phyloP scores from a whole-genome alignment of 169 alveolate species.

The Amoebophrya sp. region DNA sequence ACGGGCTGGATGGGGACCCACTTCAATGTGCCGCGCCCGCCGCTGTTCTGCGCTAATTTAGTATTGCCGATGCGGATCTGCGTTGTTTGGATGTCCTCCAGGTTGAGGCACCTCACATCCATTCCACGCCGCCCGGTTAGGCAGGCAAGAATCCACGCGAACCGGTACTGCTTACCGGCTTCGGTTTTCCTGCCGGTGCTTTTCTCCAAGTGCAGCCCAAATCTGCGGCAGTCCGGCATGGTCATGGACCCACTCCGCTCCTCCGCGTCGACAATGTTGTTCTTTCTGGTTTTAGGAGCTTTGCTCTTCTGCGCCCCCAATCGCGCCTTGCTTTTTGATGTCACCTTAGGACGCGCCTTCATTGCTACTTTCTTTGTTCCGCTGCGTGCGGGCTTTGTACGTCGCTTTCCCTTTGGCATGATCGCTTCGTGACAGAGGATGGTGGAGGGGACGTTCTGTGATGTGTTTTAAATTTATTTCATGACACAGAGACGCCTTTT shows the following conservation, averaged over 20 bases:
- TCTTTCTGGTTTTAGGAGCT: too few species aligned
- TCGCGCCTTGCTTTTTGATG: too few species aligned
- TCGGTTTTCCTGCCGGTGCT: neutral
- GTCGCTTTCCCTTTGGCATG: neutral
- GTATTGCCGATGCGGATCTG: neutral
- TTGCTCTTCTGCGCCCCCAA: too few species aligned
- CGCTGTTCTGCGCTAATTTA: neutral
- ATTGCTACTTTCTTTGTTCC: neutral
- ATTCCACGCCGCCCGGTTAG: constrained; percentile 1
- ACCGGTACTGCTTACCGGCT: neutral
- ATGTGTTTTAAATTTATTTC: too few species aligned
- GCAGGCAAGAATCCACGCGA: neutral
- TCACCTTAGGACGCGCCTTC: too few species aligned
- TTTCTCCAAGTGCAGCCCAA: neutral
- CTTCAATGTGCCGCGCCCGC: neutral
- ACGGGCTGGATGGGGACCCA: neutral
- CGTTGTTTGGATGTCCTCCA: neutral
- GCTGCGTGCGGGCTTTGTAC: neutral
- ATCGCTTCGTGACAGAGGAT: neutral
- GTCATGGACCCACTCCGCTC: neutral
- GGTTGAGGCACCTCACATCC: neutral
- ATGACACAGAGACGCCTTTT: too few species aligned
- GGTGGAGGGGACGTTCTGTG: too few species aligned
- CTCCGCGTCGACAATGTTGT: neutral
- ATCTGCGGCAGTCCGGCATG: neutral